Conservation (phyloP, 805 yeast genomes). For the Candida chilensis region DNA sequence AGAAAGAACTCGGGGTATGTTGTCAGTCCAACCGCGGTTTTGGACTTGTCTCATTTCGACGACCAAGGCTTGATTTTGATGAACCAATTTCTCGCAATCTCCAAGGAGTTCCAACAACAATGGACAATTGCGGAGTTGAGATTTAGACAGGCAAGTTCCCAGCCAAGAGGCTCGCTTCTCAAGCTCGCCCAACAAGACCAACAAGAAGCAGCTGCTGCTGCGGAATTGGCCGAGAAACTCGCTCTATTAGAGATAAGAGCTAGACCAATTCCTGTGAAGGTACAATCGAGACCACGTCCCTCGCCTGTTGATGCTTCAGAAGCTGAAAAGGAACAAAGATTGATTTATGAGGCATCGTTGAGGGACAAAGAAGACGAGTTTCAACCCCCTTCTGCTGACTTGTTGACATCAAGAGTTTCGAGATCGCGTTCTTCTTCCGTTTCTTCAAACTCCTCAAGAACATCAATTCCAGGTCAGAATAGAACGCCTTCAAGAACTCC, state of each 20-base stretch:
- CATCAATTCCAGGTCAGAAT: no score
- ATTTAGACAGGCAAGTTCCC: slow-evolving; percentile 22
- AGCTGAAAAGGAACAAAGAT: slow-evolving; percentile 12
- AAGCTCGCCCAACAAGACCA: slow-evolving; percentile 12
- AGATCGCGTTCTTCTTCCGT: neutral
- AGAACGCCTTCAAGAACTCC: no score
- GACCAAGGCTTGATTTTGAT: slow-evolving; percentile 24
- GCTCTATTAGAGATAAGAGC: slow-evolving; percentile 1
- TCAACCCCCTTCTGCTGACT: slow-evolving; percentile 4
- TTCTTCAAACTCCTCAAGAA: neutral
- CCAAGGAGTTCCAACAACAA: slow-evolving; percentile 24
- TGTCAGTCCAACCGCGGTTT: slow-evolving; percentile 21
- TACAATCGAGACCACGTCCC: neutral
- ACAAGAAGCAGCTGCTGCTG: slow-evolving; percentile 11
- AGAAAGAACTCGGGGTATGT: slow-evolving; percentile 26
- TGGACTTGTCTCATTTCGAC: slow-evolving; percentile 30
- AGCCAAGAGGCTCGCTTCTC: slow-evolving; percentile 9
- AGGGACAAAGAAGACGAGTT: slow-evolving; percentile 6
- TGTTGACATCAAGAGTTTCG: slow-evolving; percentile 3
- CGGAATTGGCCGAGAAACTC: slow-evolving; percentile 10
- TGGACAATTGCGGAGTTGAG: slow-evolving; percentile 36
- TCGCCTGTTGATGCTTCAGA: slow-evolving; percentile 3
- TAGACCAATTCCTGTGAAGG: no score
- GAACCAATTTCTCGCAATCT: slow-evolving; percentile 15
- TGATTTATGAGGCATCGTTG: slow-evolving; percentile 8